Evolutionary conservation across 768 basidiomycete species (phyloP).

Genomic region (Cystoderma amianthinum): DNA sequence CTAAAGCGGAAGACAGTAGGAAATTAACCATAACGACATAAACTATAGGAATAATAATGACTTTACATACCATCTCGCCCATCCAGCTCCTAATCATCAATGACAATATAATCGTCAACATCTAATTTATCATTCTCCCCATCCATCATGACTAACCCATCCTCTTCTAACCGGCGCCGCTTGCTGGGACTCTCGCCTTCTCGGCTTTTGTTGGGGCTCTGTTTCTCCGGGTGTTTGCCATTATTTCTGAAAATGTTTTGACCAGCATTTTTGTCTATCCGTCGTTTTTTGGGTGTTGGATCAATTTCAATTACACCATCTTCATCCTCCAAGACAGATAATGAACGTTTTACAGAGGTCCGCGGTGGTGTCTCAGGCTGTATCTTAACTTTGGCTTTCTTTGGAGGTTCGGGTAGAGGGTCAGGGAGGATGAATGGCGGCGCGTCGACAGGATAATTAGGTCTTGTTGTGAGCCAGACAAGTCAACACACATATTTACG

Average conservation of each 20-base stretch:
- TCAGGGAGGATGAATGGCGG: slow-evolving; percentile 58
- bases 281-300: slow-evolving; percentile 51
- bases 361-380: slow-evolving; percentile 36
- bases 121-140: slow-evolving; percentile 42
- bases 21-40: too few relatives aligned
- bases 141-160: slow-evolving; percentile 68
- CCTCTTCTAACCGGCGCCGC: slow-evolving; percentile 60
- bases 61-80: too few relatives aligned
- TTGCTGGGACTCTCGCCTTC: slow-evolving; percentile 50
- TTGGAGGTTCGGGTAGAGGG: slow-evolving; percentile 52
- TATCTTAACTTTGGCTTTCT: slow-evolving; percentile 30
- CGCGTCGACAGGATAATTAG: slow-evolving; percentile 44
- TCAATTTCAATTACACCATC: slow-evolving; percentile 48
- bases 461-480: too few relatives aligned
- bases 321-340: slow-evolving; percentile 42
- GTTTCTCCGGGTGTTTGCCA: background rate
- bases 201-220: slow-evolving; percentile 13
- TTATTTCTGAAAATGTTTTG: slow-evolving; percentile 1
- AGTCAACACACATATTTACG: too few relatives aligned
- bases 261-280: slow-evolving; percentile 18
- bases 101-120: slow-evolving; percentile 34
- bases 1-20: too few relatives aligned
- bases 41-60: too few relatives aligned
- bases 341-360: slow-evolving; percentile 45
- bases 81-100: slow-evolving; percentile 15